These are phyloP conservation scores for Chaetomium strumarium DNA, from an alignment of 2,329 filamentous ascomycete species.

Conservation along the genomic window DNA sequence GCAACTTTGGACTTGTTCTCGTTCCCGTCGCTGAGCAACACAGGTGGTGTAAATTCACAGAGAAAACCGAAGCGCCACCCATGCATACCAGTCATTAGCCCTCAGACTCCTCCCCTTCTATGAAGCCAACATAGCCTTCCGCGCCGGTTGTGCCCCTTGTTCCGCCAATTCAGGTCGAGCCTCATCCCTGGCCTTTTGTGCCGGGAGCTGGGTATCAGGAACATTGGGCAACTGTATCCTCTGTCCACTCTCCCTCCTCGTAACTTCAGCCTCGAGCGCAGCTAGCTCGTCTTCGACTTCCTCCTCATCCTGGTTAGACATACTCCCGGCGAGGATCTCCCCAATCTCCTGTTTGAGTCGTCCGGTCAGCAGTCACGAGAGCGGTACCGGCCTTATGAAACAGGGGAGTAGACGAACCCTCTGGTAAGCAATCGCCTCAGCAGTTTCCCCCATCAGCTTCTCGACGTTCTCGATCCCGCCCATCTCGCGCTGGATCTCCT, in stretches of 20 bases:
- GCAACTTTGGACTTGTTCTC: too few species aligned
- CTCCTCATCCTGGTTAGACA: slow-evolving; percentile 93
- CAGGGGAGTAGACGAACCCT: slow-evolving; percentile 47
- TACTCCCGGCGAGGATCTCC: slow-evolving; percentile 79
- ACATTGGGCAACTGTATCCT: slow-evolving; percentile 24
- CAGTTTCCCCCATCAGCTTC: slow-evolving; percentile 88
- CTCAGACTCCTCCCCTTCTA: slow-evolving; percentile 11
- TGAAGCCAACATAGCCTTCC: slow-evolving; percentile 27
- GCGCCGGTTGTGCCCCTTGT: slow-evolving; percentile 18
- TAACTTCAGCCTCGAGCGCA: slow-evolving; percentile 61
- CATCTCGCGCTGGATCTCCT: slow-evolving; percentile 93
- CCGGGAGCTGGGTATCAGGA: slow-evolving; percentile 25
- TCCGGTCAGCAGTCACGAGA: not conserved
- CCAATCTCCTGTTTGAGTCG: slow-evolving; percentile 66
- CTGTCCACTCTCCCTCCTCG: slow-evolving; percentile 2
- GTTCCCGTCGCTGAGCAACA: too few species aligned
- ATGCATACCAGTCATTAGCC: slow-evolving; percentile 4
- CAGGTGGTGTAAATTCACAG: too few species aligned
- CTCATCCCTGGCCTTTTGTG: slow-evolving; percentile 12
- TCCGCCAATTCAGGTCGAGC: slow-evolving; percentile 2
- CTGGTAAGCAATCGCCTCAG: slow-evolving; percentile 88
- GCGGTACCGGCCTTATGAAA: too few species aligned
- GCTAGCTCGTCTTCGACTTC: slow-evolving; percentile 95
- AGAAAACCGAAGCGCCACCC: slow-evolving; percentile 6
- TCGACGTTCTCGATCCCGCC: slow-evolving; percentile 90